Evolutionary conservation across 805 yeast genomes (phyloP), one percentile per base, ranked within the genome.

Genomic region (Candida chilensis): DNA sequence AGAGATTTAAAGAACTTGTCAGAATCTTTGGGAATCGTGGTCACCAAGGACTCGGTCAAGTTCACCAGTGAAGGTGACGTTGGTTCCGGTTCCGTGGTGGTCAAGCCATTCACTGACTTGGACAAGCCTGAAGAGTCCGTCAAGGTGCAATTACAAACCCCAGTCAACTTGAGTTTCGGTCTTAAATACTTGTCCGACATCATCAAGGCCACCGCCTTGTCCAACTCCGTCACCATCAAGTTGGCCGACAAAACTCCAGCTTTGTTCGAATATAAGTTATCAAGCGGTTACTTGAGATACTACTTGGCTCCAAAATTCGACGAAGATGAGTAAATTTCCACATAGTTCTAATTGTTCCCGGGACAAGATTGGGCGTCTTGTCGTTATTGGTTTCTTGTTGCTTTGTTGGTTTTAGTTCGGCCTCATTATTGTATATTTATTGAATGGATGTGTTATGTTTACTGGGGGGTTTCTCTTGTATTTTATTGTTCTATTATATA

Each of bases 301-400:
- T 92, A 84, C 73, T 72, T 92, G 56, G 98, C 98, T 45, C 98
- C 98, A 36, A 90, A 92, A 71, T 86, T 92, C 54, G 95, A 83
- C 41, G 97, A 88, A 40, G 95, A 84, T 40, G 92, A 83, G 41
- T 74, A 62, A 50, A 18, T 30, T 29, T 28, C 17, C 16, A 16
- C 21, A 14, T 15, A 13, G 13, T 14, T 17, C 9, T 30, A 14
- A 8, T 4, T 30, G 5, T n/a, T n/a, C n/a, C n/a, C n/a, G n/a
- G n/a, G n/a, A n/a, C n/a, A n/a, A n/a, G n/a, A n/a, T n/a, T n/a
- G n/a, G n/a, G n/a, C n/a, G n/a, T n/a, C n/a, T n/a, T n/a, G n/a
- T n/a, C n/a, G n/a, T n/a, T n/a, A n/a, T n/a, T n/a, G n/a, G n/a
- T n/a, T n/a, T n/a, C n/a, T n/a, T n/a, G n/a, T n/a, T n/a, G n/a